These are phyloP conservation scores for Phytomonas sp. DNA, from an alignment of 208 protist genomes.

Conservation along the genomic window DNA sequence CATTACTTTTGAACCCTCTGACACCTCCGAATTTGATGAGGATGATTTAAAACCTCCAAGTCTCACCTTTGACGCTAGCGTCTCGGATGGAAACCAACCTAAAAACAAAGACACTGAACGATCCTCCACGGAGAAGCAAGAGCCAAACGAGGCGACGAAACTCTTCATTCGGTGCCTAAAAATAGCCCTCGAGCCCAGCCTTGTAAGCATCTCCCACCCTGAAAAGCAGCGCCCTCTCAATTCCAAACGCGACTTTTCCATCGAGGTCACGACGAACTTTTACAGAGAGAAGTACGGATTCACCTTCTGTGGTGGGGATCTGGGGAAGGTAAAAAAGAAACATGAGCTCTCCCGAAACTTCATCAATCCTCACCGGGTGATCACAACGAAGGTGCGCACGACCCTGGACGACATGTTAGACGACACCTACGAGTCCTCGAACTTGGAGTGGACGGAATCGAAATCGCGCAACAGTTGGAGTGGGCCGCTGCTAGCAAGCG, in stretches of 20 bases:
- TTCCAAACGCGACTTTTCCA: constrained; percentile 72
- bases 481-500: neutral
- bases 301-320: constrained; percentile 28
- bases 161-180: constrained; percentile 77
- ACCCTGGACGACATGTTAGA: neutral
- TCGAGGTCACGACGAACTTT: constrained; percentile 54
- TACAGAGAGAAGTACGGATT: constrained; percentile 9
- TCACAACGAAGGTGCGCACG: neutral
- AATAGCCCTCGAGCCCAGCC: constrained; percentile 58
- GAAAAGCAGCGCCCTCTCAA: constrained; percentile 77
- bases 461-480: neutral
- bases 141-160: constrained; percentile 42
- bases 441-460: neutral
- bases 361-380: constrained; percentile 9
- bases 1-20: constrained; percentile 38
- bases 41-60: constrained; percentile 9
- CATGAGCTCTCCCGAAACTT: neutral
- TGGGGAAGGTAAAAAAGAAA: constrained; percentile 12
- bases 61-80: neutral
- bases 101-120: constrained; percentile 2
- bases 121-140: constrained; percentile 12
- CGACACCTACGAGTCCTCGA: constrained; percentile 1
- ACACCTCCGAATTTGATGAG: constrained; percentile 20
- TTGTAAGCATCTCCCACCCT: constrained; percentile 73
- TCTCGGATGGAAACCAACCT: neutral